Conservation (phyloP, 106 monocot species). For the Apostasia shenzhenica region DNA sequence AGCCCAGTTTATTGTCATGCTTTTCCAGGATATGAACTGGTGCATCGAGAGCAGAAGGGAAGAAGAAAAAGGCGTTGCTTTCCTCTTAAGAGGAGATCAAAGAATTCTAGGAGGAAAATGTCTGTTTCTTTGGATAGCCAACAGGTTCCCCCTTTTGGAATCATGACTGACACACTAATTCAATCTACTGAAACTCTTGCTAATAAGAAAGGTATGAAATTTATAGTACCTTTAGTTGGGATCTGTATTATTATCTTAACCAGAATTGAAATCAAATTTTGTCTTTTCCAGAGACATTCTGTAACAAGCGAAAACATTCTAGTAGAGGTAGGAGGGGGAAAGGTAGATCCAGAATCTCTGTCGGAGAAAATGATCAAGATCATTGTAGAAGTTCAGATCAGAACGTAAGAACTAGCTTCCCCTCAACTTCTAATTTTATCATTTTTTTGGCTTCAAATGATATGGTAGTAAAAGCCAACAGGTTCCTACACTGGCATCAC, state of each 20-base stretch:
- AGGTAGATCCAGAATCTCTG: background rate
- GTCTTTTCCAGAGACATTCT: background rate
- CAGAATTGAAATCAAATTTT: background rate
- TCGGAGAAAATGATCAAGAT: constrained; percentile 2
- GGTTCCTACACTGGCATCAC: background rate
- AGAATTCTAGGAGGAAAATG: no score
- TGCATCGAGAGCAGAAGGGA: no score
- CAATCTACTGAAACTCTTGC: background rate
- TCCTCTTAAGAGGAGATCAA: no score
- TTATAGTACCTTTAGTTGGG: background rate
- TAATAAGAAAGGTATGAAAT: background rate
- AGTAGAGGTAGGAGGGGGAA: background rate
- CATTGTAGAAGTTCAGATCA: background rate
- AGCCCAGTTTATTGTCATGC: no score
- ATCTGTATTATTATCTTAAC: background rate
- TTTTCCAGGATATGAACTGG: no score
- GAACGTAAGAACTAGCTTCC: background rate
- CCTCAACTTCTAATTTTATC: background rate
- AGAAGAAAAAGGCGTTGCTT: no score
- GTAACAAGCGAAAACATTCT: background rate
- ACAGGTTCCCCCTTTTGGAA: no score
- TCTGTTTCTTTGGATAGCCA: no score
- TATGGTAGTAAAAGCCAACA: background rate
- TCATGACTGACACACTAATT: background rate
- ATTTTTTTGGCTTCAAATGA: background rate